Conservation (phyloP, 73 alveolate species). For the Paraurostyla sp. region DNA sequence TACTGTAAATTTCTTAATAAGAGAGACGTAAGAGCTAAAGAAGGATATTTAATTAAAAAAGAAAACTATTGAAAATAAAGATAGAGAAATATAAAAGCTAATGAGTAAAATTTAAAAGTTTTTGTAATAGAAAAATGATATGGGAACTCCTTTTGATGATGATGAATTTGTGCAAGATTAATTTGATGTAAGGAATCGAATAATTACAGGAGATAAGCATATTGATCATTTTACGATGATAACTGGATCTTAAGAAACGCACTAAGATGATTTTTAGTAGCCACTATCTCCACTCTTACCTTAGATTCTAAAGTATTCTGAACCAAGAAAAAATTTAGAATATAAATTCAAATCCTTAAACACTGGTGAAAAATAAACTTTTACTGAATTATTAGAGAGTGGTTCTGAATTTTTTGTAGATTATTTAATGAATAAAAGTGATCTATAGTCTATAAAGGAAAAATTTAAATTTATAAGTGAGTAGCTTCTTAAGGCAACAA, state of each 20-base stretch:
- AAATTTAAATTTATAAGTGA: constrained; percentile 10
- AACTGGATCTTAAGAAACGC: background rate
- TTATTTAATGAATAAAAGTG: background rate
- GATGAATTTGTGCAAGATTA: constrained; percentile 44
- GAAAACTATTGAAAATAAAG: constrained; percentile 40
- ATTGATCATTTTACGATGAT: background rate
- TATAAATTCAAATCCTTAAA: background rate
- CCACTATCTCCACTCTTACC: background rate
- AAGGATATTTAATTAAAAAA: constrained; percentile 48
- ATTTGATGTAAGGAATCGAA: background rate
- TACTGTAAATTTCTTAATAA: constrained; percentile 57
- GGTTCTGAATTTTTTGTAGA: constrained; percentile 36
- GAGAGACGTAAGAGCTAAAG: constrained; percentile 66
- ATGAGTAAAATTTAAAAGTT: constrained; percentile 39
- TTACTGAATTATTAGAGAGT: constrained; percentile 11
- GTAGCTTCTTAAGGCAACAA: background rate
- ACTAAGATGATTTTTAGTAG: background rate
- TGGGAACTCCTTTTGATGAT: constrained; percentile 7
- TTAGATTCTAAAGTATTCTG: background rate
- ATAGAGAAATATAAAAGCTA: constrained; percentile 46
- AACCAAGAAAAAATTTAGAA: background rate
- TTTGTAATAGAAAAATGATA: constrained; percentile 6
- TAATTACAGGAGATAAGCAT: background rate
- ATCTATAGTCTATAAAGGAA: background rate
- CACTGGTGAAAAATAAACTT: background rate